Evolutionary conservation across 768 basidiomycete genomes (phyloP).

Genomic region (Megacollybia marginata): DNA sequence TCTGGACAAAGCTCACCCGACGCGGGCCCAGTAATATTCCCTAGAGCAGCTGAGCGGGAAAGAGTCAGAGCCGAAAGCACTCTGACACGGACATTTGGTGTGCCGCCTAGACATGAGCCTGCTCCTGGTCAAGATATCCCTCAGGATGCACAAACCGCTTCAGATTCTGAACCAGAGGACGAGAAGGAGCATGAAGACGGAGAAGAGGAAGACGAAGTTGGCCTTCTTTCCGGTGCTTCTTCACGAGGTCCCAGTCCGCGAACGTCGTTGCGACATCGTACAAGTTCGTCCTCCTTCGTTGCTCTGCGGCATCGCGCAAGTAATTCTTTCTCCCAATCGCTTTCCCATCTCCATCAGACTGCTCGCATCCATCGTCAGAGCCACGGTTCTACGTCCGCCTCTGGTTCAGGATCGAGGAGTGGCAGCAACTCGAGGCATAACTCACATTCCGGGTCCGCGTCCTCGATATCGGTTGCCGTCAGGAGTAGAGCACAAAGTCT

Average conservation of each 20-base stretch:
- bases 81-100: slow-evolving; percentile 16
- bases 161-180: slow-evolving; percentile 24
- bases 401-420: slow-evolving; percentile 4
- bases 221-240: slow-evolving; percentile 30
- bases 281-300: slow-evolving; percentile 23
- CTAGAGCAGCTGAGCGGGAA: slow-evolving; percentile 4
- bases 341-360: no score
- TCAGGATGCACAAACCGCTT: slow-evolving; percentile 25
- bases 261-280: slow-evolving; percentile 9
- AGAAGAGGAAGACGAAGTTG: slow-evolving; percentile 58
- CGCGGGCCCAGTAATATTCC: slow-evolving; percentile 7
- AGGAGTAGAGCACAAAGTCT: slow-evolving; percentile 63
- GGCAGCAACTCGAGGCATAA: slow-evolving; percentile 15
- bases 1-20: slow-evolving; percentile 7
- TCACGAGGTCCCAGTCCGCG: slow-evolving; percentile 40
- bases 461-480: slow-evolving; percentile 38
- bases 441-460: slow-evolving; percentile 30
- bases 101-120: slow-evolving; percentile 18
- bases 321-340: slow-evolving; percentile 21
- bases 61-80: slow-evolving; percentile 22
- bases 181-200: slow-evolving; percentile 52
- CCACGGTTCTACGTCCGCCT: slow-evolving; percentile 26
- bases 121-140: slow-evolving; percentile 13
- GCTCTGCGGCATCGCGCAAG: slow-evolving; percentile 33
- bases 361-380: slow-evolving; percentile 8